Percentiles rank a stretch among this genome's conserved stretches.
phyloP scores from a whole-genome alignment of 345 rosid genomes.

The Diplotaxis tenuifolia region DNA sequence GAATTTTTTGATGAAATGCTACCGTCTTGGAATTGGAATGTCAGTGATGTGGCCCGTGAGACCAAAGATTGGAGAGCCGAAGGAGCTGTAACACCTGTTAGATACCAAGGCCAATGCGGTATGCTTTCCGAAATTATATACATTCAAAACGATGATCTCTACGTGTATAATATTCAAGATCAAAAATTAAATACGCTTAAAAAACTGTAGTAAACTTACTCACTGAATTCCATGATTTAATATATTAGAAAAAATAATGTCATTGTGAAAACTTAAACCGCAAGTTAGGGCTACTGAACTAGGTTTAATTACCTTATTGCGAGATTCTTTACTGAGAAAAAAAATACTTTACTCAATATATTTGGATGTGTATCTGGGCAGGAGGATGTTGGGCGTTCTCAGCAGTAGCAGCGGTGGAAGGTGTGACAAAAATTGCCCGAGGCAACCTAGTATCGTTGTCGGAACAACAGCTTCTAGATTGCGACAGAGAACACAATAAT shows the following conservation, averaged over 20 bases:
- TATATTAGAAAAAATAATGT: too few species aligned
- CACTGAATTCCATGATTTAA: not conserved
- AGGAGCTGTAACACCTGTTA: slow-evolving; percentile 46
- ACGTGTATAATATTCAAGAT: not conserved
- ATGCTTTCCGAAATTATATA: not conserved
- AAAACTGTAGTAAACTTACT: not conserved
- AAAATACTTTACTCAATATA: not conserved
- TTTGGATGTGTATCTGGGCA: slow-evolving; percentile 1
- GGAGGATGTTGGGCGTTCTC: slow-evolving; percentile 71
- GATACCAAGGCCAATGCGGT: slow-evolving; percentile 48
- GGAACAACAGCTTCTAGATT: slow-evolving; percentile 54
- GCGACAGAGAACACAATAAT: slow-evolving; percentile 37
- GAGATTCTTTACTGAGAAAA: not conserved
- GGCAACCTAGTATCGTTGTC: slow-evolving; percentile 47
- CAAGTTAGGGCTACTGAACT: slow-evolving; percentile 12
- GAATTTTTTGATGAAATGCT: not conserved
- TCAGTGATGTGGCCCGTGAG: slow-evolving; percentile 22
- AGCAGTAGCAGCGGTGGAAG: slow-evolving; percentile 61
- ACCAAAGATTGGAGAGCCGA: slow-evolving; percentile 43
- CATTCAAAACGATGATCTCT: not conserved
- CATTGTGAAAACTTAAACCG: not conserved
- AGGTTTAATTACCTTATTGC: slow-evolving; percentile 11
- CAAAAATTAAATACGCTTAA: not conserved
- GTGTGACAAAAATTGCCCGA: slow-evolving; percentile 40
- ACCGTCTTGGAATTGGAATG: slow-evolving; percentile 26